These are phyloP conservation scores for Citrus trifoliata DNA, from an alignment of 345 rosid species.

Conservation along the genomic window DNA sequence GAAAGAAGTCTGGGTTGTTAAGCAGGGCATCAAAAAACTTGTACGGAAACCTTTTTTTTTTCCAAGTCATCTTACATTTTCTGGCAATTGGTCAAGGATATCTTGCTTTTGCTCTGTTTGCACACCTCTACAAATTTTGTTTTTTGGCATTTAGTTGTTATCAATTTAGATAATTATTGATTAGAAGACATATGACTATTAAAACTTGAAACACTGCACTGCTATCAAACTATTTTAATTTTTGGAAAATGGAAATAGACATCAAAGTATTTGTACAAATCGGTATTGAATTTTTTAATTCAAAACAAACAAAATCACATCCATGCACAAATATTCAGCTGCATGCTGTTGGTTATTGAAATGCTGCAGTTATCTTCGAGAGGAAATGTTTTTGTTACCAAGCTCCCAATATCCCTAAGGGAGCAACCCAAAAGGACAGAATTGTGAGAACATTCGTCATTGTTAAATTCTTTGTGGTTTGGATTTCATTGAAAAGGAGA, in stretches of 20 bases:
- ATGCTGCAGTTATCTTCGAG: neutral
- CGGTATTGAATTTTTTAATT: neutral
- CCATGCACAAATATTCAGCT: neutral
- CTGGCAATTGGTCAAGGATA: neutral
- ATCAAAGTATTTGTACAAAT: neutral
- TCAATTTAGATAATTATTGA: neutral
- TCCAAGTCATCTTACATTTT: neutral
- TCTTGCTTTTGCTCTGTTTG: neutral
- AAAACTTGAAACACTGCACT: neutral
- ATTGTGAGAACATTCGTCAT: neutral
- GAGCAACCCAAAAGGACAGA: neutral
- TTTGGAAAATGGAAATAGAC: neutral
- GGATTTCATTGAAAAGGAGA: neutral
- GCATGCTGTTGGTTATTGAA: neutral
- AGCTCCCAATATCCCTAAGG: neutral
- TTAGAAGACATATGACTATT: neutral
- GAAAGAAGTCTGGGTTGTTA: conserved; percentile 93
- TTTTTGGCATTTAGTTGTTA: neutral
- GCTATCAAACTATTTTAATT: neutral
- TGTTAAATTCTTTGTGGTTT: neutral
- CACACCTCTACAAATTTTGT: neutral
- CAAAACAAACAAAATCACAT: neutral
- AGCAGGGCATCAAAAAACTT: conserved; percentile 71
- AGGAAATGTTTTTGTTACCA: neutral
- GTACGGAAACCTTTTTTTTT: conserved; percentile 37